phyloP scores from a whole-genome alignment of 2,329 filamentous ascomycete species.

The Aureobasidium sp. region DNA sequence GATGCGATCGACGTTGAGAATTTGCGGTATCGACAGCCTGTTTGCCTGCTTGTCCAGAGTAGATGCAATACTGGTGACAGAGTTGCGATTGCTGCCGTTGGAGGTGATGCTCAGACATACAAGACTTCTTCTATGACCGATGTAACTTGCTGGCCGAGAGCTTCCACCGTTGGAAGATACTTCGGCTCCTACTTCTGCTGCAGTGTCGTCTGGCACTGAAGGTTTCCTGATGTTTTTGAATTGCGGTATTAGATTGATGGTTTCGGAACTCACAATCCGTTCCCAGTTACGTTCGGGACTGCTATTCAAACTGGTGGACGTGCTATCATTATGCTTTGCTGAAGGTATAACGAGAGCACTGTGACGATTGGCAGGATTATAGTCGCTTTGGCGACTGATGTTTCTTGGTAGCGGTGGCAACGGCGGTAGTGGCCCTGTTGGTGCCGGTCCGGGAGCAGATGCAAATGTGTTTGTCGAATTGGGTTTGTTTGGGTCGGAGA shows the following conservation, averaged over 20 bases:
- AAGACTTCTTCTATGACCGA: background rate
- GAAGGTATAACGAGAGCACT: constrained; percentile 1
- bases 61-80: constrained; percentile 17
- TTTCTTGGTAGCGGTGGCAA: constrained; percentile 27
- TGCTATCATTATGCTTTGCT: background rate
- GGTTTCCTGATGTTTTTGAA: background rate
- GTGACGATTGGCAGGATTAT: constrained; percentile 3
- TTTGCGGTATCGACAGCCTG: constrained; percentile 22
- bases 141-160: background rate
- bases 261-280: background rate
- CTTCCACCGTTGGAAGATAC: background rate
- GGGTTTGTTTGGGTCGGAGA: constrained; percentile 15
- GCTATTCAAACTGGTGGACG: constrained; percentile 1
- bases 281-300: constrained; percentile 9
- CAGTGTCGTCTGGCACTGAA: background rate
- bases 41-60: constrained; percentile 19
- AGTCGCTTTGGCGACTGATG: constrained; percentile 18
- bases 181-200: background rate
- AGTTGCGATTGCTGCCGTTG: constrained; percentile 16
- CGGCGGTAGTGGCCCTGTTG: constrained; percentile 34
- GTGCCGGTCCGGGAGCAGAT: constrained; percentile 25
- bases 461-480: constrained; percentile 14
- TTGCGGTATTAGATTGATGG: background rate
- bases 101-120: constrained; percentile 20
- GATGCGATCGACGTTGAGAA: constrained; percentile 27